Evolutionary conservation across 352 stramenopile species (phyloP).

Genomic region (Globisporangium perplexum): DNA sequence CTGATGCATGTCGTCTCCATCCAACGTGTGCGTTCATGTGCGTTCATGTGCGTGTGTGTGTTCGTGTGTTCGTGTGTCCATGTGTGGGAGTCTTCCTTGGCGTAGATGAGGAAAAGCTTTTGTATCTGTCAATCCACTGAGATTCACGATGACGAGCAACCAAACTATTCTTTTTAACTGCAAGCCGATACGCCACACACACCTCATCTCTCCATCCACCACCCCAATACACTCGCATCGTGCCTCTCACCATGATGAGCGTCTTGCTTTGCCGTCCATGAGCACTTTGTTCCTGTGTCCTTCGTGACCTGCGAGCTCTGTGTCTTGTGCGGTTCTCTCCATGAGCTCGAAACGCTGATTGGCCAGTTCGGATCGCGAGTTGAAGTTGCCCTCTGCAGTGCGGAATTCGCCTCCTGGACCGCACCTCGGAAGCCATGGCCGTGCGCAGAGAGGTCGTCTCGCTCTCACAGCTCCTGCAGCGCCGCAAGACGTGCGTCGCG

Average conservation of each 20-base stretch:
- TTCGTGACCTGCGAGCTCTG: not conserved
- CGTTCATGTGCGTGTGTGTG: not conserved
- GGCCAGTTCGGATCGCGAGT: conserved; percentile 3
- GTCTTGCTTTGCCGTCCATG: not conserved
- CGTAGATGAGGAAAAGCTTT: conserved; percentile 67
- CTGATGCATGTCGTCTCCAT: conserved; percentile 31
- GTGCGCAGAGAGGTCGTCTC: conserved; percentile 64
- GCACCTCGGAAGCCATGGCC: conserved; percentile 26
- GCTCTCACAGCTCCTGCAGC: conserved; percentile 66
- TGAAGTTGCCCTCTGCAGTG: conserved; percentile 7
- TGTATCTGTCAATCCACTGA: conserved; percentile 79
- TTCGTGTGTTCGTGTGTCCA: not conserved
- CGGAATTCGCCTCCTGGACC: conserved; percentile 5
- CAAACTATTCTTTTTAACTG: conserved; percentile 83
- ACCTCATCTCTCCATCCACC: not conserved
- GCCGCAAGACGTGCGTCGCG: conserved; percentile 28
- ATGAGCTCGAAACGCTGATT: conserved; percentile 2
- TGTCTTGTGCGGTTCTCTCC: too few relatives aligned
- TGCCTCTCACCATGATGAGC: too few relatives aligned
- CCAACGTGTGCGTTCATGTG: not conserved
- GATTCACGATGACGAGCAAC: conserved; percentile 68
- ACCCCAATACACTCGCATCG: not conserved
- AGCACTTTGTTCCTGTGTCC: not conserved
- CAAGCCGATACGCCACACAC: conserved; percentile 17
- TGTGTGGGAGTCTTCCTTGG: conserved; percentile 8